Conservation (phyloP, 768 basidiomycete species). For the Suillus decipiens region DNA sequence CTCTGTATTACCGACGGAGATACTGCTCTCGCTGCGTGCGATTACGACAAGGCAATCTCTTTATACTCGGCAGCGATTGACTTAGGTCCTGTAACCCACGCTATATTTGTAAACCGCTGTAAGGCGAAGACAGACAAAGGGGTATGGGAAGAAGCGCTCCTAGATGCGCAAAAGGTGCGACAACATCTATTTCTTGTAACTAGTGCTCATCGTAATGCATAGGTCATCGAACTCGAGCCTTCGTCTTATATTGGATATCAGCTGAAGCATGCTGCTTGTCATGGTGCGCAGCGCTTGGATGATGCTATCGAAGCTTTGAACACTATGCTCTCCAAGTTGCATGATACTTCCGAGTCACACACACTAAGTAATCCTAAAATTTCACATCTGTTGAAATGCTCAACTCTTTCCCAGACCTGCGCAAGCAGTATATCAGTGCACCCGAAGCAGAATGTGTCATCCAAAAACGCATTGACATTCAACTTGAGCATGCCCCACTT, state of each 20-base stretch:
- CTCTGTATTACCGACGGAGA: background rate
- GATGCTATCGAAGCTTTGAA: background rate
- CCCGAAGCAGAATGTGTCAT: background rate
- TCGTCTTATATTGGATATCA: background rate
- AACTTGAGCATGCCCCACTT: background rate
- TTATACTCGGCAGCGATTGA: background rate
- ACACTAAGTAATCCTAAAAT: background rate
- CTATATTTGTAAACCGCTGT: background rate
- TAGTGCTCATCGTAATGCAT: background rate
- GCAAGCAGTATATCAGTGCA: background rate
- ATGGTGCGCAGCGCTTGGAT: background rate
- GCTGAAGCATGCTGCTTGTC: background rate
- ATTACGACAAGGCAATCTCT: background rate
- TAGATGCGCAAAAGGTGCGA: background rate
- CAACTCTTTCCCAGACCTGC: background rate
- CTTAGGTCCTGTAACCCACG: background rate
- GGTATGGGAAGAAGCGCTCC: background rate
- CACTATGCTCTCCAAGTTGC: background rate
- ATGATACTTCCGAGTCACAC: background rate
- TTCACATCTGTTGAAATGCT: background rate
- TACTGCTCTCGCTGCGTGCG: background rate
- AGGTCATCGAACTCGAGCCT: slow-evolving; percentile 1
- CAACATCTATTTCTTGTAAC: background rate
- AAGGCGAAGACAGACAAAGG: background rate
- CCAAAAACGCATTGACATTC: background rate